Evolutionary conservation across 2,329 filamentous ascomycete genomes (phyloP).

Genomic region (Calonectria hawksworthii): DNA sequence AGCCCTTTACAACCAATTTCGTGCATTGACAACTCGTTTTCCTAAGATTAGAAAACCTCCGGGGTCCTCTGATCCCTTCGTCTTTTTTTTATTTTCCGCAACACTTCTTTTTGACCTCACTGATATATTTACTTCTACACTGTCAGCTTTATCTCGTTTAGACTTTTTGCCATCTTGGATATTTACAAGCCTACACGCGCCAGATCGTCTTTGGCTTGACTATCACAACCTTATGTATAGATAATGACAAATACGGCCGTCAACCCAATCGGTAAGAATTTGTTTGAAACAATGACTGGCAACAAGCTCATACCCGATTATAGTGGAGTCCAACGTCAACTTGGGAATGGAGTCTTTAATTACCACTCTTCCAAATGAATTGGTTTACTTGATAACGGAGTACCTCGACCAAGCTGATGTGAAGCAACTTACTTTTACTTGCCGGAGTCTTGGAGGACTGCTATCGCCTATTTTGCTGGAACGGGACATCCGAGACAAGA

Average conservation of each 20-base stretch:
- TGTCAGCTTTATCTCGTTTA: not conserved
- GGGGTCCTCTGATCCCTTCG: not conserved
- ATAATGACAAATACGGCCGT: not conserved
- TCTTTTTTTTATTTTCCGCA: not conserved
- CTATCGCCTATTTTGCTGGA: not conserved
- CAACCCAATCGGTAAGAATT: not conserved
- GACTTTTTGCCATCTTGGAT: not conserved
- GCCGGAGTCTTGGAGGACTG: not conserved
- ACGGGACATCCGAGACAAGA: constrained; percentile 4
- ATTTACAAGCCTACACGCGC: not conserved
- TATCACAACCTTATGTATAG: not conserved
- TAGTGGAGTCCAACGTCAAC: not conserved
- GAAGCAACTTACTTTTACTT: not conserved
- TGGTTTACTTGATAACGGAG: not conserved
- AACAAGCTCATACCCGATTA: not conserved
- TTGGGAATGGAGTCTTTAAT: not conserved
- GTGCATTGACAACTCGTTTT: constrained; percentile 8
- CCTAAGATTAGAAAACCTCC: not conserved
- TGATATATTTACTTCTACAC: too few relatives aligned
- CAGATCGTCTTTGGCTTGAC: not conserved
- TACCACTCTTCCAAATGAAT: not conserved
- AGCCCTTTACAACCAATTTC: not conserved
- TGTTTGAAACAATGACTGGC: not conserved
- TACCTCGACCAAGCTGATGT: constrained; percentile 7
- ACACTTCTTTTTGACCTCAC: not conserved